A percentile compares a stretch with the other conserved stretches of the same genome.
phyloP scores from a whole-genome alignment of 495 filamentous ascomycete species.

The Annulohypoxylon bovei region DNA sequence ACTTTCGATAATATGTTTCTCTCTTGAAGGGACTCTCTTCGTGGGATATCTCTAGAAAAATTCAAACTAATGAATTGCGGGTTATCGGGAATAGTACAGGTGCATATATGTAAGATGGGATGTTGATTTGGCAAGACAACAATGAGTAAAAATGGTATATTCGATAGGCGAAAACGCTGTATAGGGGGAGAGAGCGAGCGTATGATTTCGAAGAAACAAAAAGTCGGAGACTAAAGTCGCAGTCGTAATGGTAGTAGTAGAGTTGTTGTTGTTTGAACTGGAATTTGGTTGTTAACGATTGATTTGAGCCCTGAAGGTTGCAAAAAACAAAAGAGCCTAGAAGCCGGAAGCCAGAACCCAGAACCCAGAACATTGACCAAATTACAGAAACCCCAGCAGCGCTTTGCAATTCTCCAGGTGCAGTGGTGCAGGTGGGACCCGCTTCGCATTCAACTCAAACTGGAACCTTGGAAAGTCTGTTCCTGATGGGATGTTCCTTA shows the following conservation, averaged over 20 bases:
- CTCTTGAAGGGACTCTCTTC: not conserved
- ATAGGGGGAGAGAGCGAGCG: not conserved
- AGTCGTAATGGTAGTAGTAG: not conserved
- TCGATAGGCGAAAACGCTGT: not conserved
- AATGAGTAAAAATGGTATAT: not conserved
- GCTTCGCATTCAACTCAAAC: not conserved
- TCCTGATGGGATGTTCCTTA: conserved; percentile 16
- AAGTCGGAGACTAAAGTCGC: not conserved
- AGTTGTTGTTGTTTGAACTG: not conserved
- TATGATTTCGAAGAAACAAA: conserved; percentile 13
- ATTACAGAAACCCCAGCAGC: not conserved
- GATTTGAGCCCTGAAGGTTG: conserved; percentile 21
- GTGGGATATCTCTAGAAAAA: conserved; percentile 18
- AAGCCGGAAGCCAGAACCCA: not conserved
- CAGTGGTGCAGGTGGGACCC: not conserved
- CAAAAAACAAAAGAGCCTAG: conserved; percentile 9
- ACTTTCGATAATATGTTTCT: conserved; percentile 12
- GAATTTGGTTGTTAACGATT: conserved; percentile 12
- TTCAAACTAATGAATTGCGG: not conserved
- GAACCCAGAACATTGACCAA: not conserved
- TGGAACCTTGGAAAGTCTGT: not conserved
- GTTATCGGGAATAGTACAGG: not conserved
- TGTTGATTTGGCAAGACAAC: not conserved
- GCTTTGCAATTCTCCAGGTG: not conserved
- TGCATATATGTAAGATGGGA: not conserved